These are phyloP conservation scores for Helenozyma baotianmanensis DNA, from an alignment of 805 yeast species.

Conservation along the genomic window DNA sequence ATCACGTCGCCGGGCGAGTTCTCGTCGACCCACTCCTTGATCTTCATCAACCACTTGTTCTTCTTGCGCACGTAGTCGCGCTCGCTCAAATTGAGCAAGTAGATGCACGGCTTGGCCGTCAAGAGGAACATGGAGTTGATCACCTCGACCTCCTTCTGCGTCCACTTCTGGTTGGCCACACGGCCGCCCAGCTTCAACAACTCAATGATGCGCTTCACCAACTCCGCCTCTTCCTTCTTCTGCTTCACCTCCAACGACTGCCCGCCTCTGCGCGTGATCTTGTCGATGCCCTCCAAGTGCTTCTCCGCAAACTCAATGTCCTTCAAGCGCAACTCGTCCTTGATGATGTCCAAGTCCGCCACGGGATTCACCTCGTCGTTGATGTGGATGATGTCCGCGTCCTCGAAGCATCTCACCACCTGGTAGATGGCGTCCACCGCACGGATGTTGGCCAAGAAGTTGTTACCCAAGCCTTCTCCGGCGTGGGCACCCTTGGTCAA, in stretches of 20 bases:
- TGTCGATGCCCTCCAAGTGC: constrained; percentile 70
- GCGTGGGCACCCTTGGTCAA: constrained; percentile 52
- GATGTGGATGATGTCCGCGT: constrained; percentile 95
- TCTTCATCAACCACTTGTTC: constrained; percentile 78
- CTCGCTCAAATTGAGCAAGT: constrained; percentile 86
- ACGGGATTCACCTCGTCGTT: constrained; percentile 85
- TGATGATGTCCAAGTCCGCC: constrained; percentile 89
- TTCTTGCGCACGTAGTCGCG: constrained; percentile 81
- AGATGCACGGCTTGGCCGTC: constrained; percentile 94
- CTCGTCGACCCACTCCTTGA: constrained; percentile 86
- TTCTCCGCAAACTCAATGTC: constrained; percentile 93
- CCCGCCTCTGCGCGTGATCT: constrained; percentile 81
- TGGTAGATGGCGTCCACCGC: constrained; percentile 71
- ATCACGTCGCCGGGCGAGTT: constrained; percentile 81
- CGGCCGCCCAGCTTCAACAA: constrained; percentile 81
- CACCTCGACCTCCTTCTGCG: constrained; percentile 83
- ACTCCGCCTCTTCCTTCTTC: constrained; percentile 78
- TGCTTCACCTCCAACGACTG: constrained; percentile 85
- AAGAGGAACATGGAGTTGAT: constrained; percentile 82
- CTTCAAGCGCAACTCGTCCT: constrained; percentile 88
- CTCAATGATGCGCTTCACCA: constrained; percentile 69
- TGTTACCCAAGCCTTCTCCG: constrained; percentile 74
- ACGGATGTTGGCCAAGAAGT: constrained; percentile 62
- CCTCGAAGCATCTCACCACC: constrained; percentile 68
- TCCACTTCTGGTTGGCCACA: constrained; percentile 84